These are phyloP conservation scores for Mycena filopes DNA, from an alignment of 768 basidiomycete genomes.

Conservation along the genomic window DNA sequence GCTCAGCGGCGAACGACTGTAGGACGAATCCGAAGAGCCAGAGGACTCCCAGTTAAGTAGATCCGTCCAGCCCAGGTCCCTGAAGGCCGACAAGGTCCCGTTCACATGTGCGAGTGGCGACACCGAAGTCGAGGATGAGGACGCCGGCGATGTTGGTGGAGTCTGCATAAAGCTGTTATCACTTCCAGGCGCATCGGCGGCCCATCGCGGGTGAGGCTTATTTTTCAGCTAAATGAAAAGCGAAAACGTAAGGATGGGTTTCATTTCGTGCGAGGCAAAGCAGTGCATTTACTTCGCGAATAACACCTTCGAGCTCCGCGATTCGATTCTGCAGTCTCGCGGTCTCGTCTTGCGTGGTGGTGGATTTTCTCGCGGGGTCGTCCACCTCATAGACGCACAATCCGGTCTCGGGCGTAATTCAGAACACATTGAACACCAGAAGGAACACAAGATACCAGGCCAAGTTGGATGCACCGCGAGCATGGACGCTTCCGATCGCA, in stretches of 20 bases:
- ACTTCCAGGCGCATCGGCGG: slow-evolving; percentile 42
- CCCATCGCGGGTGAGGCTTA: slow-evolving; percentile 77
- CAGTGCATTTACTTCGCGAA: slow-evolving; percentile 68
- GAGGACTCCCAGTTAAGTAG: slow-evolving; percentile 36
- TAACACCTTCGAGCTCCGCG: slow-evolving; percentile 85
- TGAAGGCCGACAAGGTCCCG: not conserved
- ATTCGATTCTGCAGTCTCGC: slow-evolving; percentile 77
- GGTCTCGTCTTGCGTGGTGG: slow-evolving; percentile 65
- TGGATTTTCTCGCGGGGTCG: slow-evolving; percentile 69
- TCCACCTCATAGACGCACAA: slow-evolving; percentile 89
- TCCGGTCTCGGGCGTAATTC: slow-evolving; percentile 63
- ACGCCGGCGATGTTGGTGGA: slow-evolving; percentile 10
- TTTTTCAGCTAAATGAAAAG: slow-evolving; percentile 65
- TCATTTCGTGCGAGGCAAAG: slow-evolving; percentile 43
- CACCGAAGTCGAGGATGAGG: slow-evolving; percentile 5
- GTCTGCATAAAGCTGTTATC: slow-evolving; percentile 36
- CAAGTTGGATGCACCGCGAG: slow-evolving; percentile 62
- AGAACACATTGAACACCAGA: not conserved
- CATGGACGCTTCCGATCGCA: slow-evolving; percentile 63
- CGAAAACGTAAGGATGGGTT: slow-evolving; percentile 42
- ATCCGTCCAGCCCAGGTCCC: slow-evolving; percentile 29
- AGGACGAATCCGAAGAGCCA: slow-evolving; percentile 38
- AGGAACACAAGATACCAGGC: slow-evolving; percentile 47
- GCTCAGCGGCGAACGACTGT: slow-evolving; percentile 46
- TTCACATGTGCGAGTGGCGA: slow-evolving; percentile 4